Evolutionary conservation across 768 basidiomycete genomes (phyloP).

Genomic region (Trametes punicea): DNA sequence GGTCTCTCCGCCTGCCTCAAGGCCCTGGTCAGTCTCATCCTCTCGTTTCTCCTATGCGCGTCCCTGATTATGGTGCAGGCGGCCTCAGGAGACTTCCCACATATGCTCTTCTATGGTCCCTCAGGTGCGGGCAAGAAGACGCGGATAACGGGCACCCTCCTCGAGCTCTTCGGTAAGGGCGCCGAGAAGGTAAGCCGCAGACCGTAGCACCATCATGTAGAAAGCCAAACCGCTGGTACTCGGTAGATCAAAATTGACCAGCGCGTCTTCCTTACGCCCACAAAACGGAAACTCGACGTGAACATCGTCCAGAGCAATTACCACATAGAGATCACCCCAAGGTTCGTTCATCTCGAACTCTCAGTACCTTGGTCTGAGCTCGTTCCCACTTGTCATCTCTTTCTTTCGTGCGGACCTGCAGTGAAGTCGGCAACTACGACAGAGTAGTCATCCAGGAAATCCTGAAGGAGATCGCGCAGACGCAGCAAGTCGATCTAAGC

Average conservation of each 20-base stretch:
- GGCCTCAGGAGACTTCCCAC: constrained; percentile 90
- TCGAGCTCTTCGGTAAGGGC: constrained; percentile 86
- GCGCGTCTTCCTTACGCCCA: constrained; percentile 90
- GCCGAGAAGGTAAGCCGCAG: constrained; percentile 74
- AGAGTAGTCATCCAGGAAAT: constrained; percentile 95
- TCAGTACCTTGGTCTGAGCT: no score
- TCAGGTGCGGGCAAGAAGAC: constrained; percentile 99
- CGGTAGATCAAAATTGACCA: constrained; percentile 94
- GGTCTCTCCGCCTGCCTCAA: constrained; percentile 75
- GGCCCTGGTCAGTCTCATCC: constrained; percentile 56
- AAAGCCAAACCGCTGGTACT: neutral
- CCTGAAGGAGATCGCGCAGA: constrained; percentile 97
- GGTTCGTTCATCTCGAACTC: constrained; percentile 56
- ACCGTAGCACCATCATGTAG: neutral
- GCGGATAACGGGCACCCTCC: constrained; percentile 82
- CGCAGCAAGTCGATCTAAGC: constrained; percentile 94
- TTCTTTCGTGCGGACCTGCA: constrained; percentile 30
- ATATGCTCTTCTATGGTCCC: constrained; percentile 96
- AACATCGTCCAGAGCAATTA: constrained; percentile 98
- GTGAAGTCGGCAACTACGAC: constrained; percentile 95
- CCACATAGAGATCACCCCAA: constrained; percentile 96
- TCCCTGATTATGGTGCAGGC: constrained; percentile 46
- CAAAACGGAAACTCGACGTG: constrained; percentile 90
- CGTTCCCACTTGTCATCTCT: neutral
- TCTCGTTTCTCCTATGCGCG: neutral